Conservation (phyloP, 306 rosid species). For the Casuarina glauca region DNA sequence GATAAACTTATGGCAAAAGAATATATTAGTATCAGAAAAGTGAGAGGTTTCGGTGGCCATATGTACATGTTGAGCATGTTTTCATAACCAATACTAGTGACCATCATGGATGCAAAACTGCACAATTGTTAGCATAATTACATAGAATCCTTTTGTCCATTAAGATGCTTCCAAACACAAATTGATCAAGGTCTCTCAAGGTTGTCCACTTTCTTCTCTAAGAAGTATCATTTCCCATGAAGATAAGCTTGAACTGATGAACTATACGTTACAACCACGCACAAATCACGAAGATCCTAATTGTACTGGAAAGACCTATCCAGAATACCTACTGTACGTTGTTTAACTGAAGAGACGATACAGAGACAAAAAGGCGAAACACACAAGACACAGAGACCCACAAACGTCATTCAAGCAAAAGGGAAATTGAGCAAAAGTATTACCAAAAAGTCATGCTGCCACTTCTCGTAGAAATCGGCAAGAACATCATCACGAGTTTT, state of each 20-base stretch:
- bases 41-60: background rate
- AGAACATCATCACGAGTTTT: conserved; percentile 78
- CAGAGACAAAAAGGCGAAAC: background rate
- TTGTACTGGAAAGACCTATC: background rate
- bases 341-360: background rate
- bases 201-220: background rate
- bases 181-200: background rate
- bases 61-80: background rate
- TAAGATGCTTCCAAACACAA: conserved; percentile 2
- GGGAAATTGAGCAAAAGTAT: conserved; percentile 16
- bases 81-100: background rate
- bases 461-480: conserved; percentile 80
- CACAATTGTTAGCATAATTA: background rate
- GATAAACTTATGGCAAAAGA: background rate
- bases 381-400: conserved; percentile 2
- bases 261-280: background rate
- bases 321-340: conserved; percentile 1
- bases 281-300: background rate
- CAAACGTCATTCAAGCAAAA: conserved; percentile 16
- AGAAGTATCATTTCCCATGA: background rate
- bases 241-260: background rate
- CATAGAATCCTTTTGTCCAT: background rate
- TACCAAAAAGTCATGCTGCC: conserved; percentile 95
- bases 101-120: background rate
- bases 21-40: background rate